Evolutionary conservation across 108 stramenopile species (phyloP), one percentile per base, ranked within the genome.

Genomic region (Skeletonema tropicum): DNA sequence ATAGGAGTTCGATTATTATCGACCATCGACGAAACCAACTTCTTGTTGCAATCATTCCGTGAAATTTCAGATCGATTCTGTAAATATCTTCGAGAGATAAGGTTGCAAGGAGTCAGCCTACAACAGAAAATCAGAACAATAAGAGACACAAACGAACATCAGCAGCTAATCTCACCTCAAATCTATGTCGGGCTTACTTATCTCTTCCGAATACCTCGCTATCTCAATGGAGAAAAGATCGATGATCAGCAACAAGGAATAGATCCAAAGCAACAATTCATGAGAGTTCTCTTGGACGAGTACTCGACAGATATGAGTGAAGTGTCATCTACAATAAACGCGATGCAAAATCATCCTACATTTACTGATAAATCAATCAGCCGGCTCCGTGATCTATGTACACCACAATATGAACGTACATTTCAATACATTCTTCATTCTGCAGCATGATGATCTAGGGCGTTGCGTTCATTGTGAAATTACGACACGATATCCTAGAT

Each of bases 401-500:
- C 89, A 17, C 88, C 92, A 15, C 58, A 32, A 15, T 89, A 89
- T 68, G 88, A 92, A 75, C 64, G 60, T 10, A 59, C 87, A 3
- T 77, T 89, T 26, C 73, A 81, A 14, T 80, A 73, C 48, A 63
- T 92, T 14, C 64, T 92, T 32, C 79, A 81, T 48, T 85, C 85
- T 35, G 84, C 89, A n/a, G 32, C 67, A 86, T 2, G 19, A 75
- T n/a, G 72, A 77, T 52, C 62, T 82, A 35, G 88, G 88, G 87
- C 4, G 86, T 92, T 64, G 77, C 61, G 26, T 89, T 90, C 64
- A 48, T 92, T 12, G 75, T 92, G 21, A 71, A 72, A 14, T 68
- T 92, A 12, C 83, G 92, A 36, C 77, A 85, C 39, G 88, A 92
- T 77, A 48, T 90, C 2, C 67, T 83, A 17, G 74, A 63, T 14